Evolutionary conservation across 1,284 basidiomycete species (phyloP), one percentile per base, ranked within the genome.

Genomic region (Cutaneotrichosporon sp.): DNA sequence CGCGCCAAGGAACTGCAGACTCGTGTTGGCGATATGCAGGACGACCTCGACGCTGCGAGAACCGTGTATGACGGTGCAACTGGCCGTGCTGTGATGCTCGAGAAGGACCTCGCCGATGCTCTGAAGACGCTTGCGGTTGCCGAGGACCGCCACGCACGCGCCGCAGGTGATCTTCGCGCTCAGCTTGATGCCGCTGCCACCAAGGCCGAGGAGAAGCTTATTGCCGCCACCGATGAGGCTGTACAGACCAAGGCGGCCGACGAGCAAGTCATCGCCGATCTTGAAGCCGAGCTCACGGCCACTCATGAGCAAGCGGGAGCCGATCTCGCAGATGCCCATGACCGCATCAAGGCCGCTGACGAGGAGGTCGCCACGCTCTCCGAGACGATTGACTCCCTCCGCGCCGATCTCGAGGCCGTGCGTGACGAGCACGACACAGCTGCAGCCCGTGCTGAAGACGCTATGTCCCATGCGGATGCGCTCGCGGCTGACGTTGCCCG

Each of bases 1-100:
- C 42, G 42, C 18, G 42, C 18, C 42, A 46, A 46, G 42, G 42
- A 46, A 4, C 40, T 55, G 21, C 34, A 56, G 16, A 5, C 16
- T 10, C 31, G 40, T 7, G 31, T 57, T 79, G 97, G 94, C 11
- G 92, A 97, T 13, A 86, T 97, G 61, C 95, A 97, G 80, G 94
- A 97, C 78, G 97, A 97, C 14, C 58, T 60, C 16, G 58, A 30
- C 21, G 34, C 32, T 6, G 13, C 50, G n/a, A 60, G 7, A 4
- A 21, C 50, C 7, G 38, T 13, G 21, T 38, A 26, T 22, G 34
- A 52, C 8, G 56, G 30, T 5, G 50, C 52, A 1, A 22, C 51
- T 10, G 14, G 13, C 2, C 22, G 18, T 5, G 36, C 46, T 10
- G 49, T 56, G 11, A 30, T 31, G 31, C 38, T 60, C 6, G 53